Percentiles rank a stretch among this genome's conserved stretches.
phyloP scores from a whole-genome alignment of 1,284 basidiomycete genomes.

The Apiotrichum porosum region DNA sequence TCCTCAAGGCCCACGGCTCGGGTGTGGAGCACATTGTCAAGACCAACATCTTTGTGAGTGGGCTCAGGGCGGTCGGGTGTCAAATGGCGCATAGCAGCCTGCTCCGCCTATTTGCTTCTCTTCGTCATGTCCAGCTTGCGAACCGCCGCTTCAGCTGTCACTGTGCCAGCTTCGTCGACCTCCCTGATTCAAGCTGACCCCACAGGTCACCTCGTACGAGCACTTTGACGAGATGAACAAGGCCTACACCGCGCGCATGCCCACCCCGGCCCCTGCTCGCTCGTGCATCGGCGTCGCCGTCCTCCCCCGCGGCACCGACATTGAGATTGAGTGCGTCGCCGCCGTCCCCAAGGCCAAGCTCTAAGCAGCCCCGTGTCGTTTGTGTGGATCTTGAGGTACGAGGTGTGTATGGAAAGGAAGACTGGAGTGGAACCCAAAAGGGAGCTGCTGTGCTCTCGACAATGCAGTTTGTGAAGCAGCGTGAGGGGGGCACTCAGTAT shows the following conservation, averaged over 20 bases:
- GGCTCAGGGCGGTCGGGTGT: no score
- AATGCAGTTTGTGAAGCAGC: no score
- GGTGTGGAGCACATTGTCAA: slow-evolving; percentile 59
- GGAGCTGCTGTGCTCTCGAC: no score
- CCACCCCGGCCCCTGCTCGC: slow-evolving; percentile 55
- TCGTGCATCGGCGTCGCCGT: slow-evolving; percentile 60
- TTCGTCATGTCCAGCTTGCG: no score
- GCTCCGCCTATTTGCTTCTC: no score
- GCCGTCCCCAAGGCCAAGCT: slow-evolving; percentile 24
- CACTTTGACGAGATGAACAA: slow-evolving; percentile 28
- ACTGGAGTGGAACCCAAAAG: no score
- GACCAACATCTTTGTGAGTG: slow-evolving; percentile 57
- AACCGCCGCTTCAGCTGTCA: no score
- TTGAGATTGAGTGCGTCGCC: slow-evolving; percentile 63
- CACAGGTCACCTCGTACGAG: slow-evolving; percentile 33
- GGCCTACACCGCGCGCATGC: slow-evolving; percentile 25
- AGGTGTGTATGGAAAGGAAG: no score
- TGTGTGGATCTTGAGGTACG: no score
- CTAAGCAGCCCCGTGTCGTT: slow-evolving; percentile 9
- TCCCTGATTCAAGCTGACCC: not conserved
- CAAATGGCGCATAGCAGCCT: no score
- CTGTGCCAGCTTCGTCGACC: no score
- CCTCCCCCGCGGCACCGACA: slow-evolving; percentile 56
- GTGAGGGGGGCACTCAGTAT: no score
- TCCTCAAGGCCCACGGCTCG: slow-evolving; percentile 61